Evolutionary conservation across 2,329 filamentous ascomycete species (phyloP).

Genomic region (Triangularia verruculosa): DNA sequence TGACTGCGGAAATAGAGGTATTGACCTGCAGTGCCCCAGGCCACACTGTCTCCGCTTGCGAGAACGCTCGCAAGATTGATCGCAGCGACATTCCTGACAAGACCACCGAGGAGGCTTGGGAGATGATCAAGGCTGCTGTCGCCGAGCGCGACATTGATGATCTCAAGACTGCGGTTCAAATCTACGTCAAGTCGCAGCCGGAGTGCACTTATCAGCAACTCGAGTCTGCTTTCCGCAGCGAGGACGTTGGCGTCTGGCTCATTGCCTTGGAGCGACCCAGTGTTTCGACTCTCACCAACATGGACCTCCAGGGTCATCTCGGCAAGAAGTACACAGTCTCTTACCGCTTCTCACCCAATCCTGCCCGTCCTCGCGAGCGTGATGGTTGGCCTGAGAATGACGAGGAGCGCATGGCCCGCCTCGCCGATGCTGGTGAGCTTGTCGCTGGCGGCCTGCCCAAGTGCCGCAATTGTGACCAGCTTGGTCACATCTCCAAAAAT

Average conservation of each 20-base stretch:
- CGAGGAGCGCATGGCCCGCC: slow-evolving; percentile 60
- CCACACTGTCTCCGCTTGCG: slow-evolving; percentile 55
- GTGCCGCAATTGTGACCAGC: slow-evolving; percentile 62
- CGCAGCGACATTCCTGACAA: slow-evolving; percentile 49
- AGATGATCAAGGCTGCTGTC: slow-evolving; percentile 51
- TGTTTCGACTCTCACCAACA: slow-evolving; percentile 59
- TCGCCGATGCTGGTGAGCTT: slow-evolving; percentile 64
- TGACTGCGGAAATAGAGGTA: not conserved
- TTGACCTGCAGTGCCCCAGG: slow-evolving; percentile 38
- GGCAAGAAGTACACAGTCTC: slow-evolving; percentile 63
- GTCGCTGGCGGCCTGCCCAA: slow-evolving; percentile 57
- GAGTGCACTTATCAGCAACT: slow-evolving; percentile 58
- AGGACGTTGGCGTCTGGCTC: slow-evolving; percentile 55
- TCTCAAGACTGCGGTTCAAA: slow-evolving; percentile 55
- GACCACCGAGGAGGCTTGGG: slow-evolving; percentile 56
- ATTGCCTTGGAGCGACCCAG: slow-evolving; percentile 61
- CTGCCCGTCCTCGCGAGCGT: slow-evolving; percentile 56
- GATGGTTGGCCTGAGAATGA: slow-evolving; percentile 56
- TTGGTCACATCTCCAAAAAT: slow-evolving; percentile 60
- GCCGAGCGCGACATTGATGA: slow-evolving; percentile 58
- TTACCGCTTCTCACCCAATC: slow-evolving; percentile 58
- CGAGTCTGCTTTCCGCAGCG: slow-evolving; percentile 56
- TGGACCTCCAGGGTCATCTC: slow-evolving; percentile 68
- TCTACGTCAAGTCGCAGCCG: slow-evolving; percentile 61
- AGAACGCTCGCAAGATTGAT: slow-evolving; percentile 57